Evolutionary conservation across 306 rosid genomes (phyloP), one percentile per base, ranked within the genome.

Genomic region (Gastrolobium villosum): DNA sequence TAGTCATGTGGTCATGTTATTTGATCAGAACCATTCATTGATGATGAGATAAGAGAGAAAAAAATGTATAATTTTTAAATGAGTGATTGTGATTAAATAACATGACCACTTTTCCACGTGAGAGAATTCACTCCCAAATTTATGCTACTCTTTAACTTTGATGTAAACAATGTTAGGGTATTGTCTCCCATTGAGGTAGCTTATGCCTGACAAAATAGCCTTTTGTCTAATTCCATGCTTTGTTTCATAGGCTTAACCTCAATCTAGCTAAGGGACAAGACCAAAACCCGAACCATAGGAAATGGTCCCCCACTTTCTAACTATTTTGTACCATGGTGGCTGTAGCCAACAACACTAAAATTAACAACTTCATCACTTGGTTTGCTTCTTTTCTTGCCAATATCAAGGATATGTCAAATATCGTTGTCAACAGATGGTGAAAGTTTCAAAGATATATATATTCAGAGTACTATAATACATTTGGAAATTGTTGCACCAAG

Each of bases 161-260:
- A 79, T 77, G 75, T 70, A 10, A 73, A 65, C 83, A 31, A 52
- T 80, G 75, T 67, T 46, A 54, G 50, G 80, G 64, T 14, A 0
- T 52, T 81, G 91, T 88, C 88, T 78, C 80, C 88, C 65, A 41
- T 73, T 72, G 20, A 64, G 83, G 82, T 73, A 36, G 75, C 80
- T 79, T 26, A 70, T 65, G 78, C 81, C 85, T 73, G 75, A 28
- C 76, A 45, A 62, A 55, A 26, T 77, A 63, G 35, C 53, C 81
- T 78, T 84, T 84, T 89, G 85, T 80, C 85, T 59, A 67, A 65
- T 78, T 69, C 10, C 32, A 41, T 48, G 70, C 43, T 80, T 80
- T 72, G 7, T n/a, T 62, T 67, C 20, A 57, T 72, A 32, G 63
- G 74, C 66, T 66, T 52, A 69, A 60, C 40, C 44, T n/a, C 41